phyloP scores from a whole-genome alignment of 352 stramenopile species.

The Globisporangium middletonii region DNA sequence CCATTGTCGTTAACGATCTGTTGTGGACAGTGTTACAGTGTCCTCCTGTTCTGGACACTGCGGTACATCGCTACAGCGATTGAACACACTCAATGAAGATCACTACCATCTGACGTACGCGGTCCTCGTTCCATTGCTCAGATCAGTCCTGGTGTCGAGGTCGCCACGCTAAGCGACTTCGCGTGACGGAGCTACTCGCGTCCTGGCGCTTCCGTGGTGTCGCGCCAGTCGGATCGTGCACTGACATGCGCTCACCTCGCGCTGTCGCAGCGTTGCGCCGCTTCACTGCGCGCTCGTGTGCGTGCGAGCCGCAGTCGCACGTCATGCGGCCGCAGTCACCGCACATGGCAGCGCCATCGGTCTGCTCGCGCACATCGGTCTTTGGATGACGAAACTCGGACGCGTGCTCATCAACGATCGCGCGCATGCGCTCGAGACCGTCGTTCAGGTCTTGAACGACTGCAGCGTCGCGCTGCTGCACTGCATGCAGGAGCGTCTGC shows the following conservation, averaged over 20 bases:
- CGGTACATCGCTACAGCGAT: no score
- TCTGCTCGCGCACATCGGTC: conserved; percentile 45
- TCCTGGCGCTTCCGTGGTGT: not conserved
- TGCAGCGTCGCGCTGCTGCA: conserved; percentile 34
- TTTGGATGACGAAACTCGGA: conserved; percentile 59
- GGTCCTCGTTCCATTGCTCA: not conserved
- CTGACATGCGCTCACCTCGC: not conserved
- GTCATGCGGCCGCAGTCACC: conserved; percentile 1
- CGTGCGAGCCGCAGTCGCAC: not conserved
- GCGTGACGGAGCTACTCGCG: not conserved
- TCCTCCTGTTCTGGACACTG: no score
- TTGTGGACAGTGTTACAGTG: no score
- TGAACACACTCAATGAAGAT: no score
- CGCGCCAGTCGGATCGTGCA: not conserved
- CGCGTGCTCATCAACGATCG: conserved; percentile 45
- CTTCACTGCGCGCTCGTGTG: not conserved
- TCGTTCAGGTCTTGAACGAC: conserved; percentile 46
- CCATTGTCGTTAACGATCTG: no score
- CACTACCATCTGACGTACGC: no score
- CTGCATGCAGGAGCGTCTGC: conserved; percentile 32
- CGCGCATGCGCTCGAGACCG: conserved; percentile 39
- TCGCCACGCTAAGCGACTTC: not conserved
- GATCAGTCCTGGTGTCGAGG: not conserved
- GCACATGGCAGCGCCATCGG: not conserved
- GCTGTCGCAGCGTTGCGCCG: not conserved